Percentiles rank a stretch among this genome's conserved stretches.
Evolutionary conservation across 2,329 filamentous ascomycete genomes (phyloP).

Genomic region (Xylaria sp.): DNA sequence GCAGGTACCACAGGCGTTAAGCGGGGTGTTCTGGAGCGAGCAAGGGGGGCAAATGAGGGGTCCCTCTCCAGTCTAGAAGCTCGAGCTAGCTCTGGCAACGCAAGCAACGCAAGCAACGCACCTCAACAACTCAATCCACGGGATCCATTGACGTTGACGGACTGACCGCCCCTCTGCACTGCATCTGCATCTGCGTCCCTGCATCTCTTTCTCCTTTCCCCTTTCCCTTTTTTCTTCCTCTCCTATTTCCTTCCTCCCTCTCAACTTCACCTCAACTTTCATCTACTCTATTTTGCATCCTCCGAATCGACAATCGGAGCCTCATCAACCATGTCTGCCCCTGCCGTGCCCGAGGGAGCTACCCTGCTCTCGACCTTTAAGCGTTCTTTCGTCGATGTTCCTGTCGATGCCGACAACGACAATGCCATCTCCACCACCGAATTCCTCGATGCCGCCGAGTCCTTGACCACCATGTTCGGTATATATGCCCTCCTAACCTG

Average conservation of each 20-base stretch:
- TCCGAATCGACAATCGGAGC: background rate
- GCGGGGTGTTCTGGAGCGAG: conserved; percentile 7
- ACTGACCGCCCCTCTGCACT: conserved; percentile 21
- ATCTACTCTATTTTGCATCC: no score
- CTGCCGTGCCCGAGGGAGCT: conserved; percentile 63
- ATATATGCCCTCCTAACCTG: conserved; percentile 28
- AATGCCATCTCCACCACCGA: conserved; percentile 81
- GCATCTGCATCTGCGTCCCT: background rate
- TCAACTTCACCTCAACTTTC: background rate
- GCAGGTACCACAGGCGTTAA: background rate
- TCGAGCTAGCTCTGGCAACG: background rate
- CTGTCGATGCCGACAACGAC: conserved; percentile 73
- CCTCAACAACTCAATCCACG: conserved; percentile 1
- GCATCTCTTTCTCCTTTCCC: no score
- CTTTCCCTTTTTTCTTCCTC: background rate
- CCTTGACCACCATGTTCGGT: conserved; percentile 88
- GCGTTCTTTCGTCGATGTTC: conserved; percentile 83
- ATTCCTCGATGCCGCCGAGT: conserved; percentile 91
- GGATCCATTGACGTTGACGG: conserved; percentile 21
- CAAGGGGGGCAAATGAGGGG: conserved; percentile 10
- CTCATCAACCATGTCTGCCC: conserved; percentile 56
- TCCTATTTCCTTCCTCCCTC: background rate
- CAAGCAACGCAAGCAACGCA: background rate
- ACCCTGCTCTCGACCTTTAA: conserved; percentile 89
- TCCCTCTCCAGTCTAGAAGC: background rate